Evolutionary conservation across 2,329 filamentous ascomycete species (phyloP).

Genomic region (Lachnellula subtilissima): DNA sequence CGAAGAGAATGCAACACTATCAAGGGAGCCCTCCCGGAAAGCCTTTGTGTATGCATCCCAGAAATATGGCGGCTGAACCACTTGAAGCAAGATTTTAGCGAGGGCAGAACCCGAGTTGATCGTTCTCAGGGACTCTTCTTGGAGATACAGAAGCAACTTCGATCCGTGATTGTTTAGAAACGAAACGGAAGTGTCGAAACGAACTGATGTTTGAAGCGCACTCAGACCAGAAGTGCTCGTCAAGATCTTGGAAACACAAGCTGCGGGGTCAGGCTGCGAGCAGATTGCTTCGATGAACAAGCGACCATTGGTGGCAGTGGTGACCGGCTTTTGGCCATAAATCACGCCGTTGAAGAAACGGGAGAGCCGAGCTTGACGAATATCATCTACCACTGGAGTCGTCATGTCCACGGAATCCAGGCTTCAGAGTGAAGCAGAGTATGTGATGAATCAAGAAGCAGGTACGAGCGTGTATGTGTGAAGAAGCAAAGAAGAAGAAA

Average conservation of each 20-base stretch:
- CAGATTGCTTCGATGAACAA: constrained; percentile 46
- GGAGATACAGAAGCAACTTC: constrained; percentile 34
- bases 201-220: constrained; percentile 38
- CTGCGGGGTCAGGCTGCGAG: constrained; percentile 36
- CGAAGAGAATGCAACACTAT: constrained; percentile 24
- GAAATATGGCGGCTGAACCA: constrained; percentile 47
- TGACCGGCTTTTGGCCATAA: constrained; percentile 35
- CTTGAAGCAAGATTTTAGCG: constrained; percentile 38
- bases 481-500: too few species aligned
- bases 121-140: constrained; percentile 16
- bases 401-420: background rate
- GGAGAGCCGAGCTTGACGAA: constrained; percentile 26
- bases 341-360: constrained; percentile 39
- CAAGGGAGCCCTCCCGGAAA: constrained; percentile 28
- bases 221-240: constrained; percentile 31
- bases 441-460: too few species aligned
- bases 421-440: too few species aligned
- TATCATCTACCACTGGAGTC: background rate
- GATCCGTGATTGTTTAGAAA: constrained; percentile 41
- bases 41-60: constrained; percentile 37
- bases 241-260: constrained; percentile 38
- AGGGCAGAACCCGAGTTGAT: constrained; percentile 33
- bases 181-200: constrained; percentile 37
- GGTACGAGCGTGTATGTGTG: too few species aligned
- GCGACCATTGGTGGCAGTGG: constrained; percentile 36